These are phyloP conservation scores for Diaporthe sp. DNA, from an alignment of 2,329 filamentous ascomycete genomes.

Conservation along the genomic window DNA sequence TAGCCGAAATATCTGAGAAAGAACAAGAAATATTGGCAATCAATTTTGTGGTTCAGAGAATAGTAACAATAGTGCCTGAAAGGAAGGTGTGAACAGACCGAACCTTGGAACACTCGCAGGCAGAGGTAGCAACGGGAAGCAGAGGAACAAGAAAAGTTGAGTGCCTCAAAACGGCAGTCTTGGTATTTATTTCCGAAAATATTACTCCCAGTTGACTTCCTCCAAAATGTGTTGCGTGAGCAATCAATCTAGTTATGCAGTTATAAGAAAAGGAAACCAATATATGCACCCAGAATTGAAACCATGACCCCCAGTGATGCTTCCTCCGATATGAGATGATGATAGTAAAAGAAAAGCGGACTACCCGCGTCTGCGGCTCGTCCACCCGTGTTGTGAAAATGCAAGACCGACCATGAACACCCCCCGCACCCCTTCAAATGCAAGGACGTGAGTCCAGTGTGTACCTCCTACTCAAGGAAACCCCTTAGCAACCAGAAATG, in stretches of 20 bases:
- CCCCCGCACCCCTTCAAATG: slow-evolving; percentile 14
- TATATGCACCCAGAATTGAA: neutral
- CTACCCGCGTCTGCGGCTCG: neutral
- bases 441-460: slow-evolving; percentile 17
- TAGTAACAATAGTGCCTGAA: neutral
- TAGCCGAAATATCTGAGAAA: neutral
- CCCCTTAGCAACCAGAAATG: neutral
- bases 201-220: neutral
- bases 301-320: slow-evolving; percentile 14
- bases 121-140: neutral
- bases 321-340: neutral
- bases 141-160: neutral
- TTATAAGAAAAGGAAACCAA: neutral
- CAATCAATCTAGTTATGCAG: slow-evolving; percentile 30
- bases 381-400: neutral
- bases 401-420: slow-evolving; percentile 2
- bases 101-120: neutral
- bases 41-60: neutral
- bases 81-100: neutral
- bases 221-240: slow-evolving; percentile 29
- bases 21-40: neutral
- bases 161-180: neutral
- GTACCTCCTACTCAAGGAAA: neutral
- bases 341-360: neutral
- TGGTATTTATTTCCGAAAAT: neutral